phyloP scores from a whole-genome alignment of 768 basidiomycete genomes.

The Lyophyllum decastes region DNA sequence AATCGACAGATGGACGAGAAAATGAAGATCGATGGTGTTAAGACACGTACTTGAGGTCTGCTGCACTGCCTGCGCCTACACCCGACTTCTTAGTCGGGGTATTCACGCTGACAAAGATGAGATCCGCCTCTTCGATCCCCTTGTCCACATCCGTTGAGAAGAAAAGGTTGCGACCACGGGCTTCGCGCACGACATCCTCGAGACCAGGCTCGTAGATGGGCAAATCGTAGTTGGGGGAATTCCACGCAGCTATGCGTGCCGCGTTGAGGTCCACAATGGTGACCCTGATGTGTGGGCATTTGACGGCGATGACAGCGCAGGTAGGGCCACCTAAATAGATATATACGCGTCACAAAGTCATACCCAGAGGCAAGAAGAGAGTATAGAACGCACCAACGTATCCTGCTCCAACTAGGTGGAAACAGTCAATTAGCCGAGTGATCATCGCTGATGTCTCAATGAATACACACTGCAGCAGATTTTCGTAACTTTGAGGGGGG shows the following conservation, averaged over 20 bases:
- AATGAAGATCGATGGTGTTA: neutral
- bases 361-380: neutral
- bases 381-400: conserved; percentile 74
- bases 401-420: conserved; percentile 73
- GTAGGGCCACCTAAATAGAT: conserved; percentile 78
- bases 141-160: conserved; percentile 95
- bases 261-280: conserved; percentile 99
- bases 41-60: conserved; percentile 84
- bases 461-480: conserved; percentile 83
- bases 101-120: conserved; percentile 98
- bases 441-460: neutral
- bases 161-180: conserved; percentile 94
- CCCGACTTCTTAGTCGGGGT: conserved; percentile 99
- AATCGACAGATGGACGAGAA: neutral
- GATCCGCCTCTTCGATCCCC: conserved; percentile 91
- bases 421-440: conserved; percentile 15
- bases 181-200: conserved; percentile 82
- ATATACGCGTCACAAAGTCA: conserved; percentile 2
- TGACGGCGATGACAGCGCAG: conserved; percentile 91
- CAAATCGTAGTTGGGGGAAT: conserved; percentile 77
- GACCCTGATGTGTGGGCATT: conserved; percentile 90
- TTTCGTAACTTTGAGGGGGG: conserved; percentile 66
- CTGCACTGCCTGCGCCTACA: conserved; percentile 96
- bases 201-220: conserved; percentile 99
- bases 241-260: conserved; percentile 95